Conservation (phyloP, 2,329 filamentous ascomycete genomes). For the Reticulascus tulasneorum region DNA sequence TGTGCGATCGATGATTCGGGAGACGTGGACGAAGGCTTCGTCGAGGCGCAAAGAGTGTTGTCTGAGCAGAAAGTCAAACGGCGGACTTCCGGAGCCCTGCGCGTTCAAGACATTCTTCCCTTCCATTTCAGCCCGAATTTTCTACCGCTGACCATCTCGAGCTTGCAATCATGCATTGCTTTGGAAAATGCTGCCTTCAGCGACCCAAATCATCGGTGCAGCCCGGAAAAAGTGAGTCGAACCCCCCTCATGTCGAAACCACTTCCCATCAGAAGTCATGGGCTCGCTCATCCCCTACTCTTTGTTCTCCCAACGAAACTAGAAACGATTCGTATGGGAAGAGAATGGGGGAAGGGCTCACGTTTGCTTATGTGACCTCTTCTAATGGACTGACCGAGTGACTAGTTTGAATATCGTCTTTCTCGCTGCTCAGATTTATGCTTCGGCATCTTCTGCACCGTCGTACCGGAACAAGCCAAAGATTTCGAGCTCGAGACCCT, state of each 20-base stretch:
- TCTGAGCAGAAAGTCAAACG: conserved; percentile 34
- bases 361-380: no score
- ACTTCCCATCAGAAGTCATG: no score
- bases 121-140: conserved; percentile 69
- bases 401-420: conserved; percentile 76
- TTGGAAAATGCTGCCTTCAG: conserved; percentile 53
- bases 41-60: conserved; percentile 32
- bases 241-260: no score
- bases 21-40: conserved; percentile 33
- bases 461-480: conserved; percentile 40
- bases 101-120: conserved; percentile 41
- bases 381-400: no score
- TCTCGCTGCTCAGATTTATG: conserved; percentile 70
- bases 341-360: no score
- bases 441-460: conserved; percentile 74
- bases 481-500: conserved; percentile 50
- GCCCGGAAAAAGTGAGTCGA: conserved; percentile 48
- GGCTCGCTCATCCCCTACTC: no score
- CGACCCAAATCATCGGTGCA: conserved; percentile 45
- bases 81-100: conserved; percentile 23
- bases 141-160: conserved; percentile 65
- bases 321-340: no score
- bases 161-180: conserved; percentile 56
- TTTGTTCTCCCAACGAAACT: no score
- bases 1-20: conserved; percentile 36